A percentile compares a stretch with the other conserved stretches of the same genome.
Evolutionary conservation across 2,329 filamentous ascomycete genomes (phyloP).

Genomic region (Talaromyces sp.): DNA sequence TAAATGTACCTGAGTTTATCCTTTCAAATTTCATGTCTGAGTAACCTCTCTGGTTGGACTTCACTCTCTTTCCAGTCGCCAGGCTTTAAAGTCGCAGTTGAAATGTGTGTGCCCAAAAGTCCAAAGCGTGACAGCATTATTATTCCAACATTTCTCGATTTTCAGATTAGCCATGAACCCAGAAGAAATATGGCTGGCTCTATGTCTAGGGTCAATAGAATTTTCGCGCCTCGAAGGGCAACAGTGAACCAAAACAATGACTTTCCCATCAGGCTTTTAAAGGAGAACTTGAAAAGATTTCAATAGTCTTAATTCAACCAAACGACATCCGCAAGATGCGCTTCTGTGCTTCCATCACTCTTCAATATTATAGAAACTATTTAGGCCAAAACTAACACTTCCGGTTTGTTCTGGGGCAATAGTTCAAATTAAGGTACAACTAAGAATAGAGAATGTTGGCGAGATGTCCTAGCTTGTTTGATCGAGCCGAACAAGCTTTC

Average conservation of each 20-base stretch:
- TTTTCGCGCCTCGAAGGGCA: constrained; percentile 23
- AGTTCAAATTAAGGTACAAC: constrained; percentile 47
- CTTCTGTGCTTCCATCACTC: constrained; percentile 30
- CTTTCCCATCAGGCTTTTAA: constrained; percentile 27
- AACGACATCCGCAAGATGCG: constrained; percentile 27
- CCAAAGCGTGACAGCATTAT: constrained; percentile 35
- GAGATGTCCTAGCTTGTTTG: constrained; percentile 34
- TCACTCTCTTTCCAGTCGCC: constrained; percentile 25
- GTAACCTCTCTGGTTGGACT: constrained; percentile 39
- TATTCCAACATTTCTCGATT: constrained; percentile 33
- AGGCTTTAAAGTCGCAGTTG: constrained; percentile 36
- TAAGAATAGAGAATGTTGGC: constrained; percentile 34
- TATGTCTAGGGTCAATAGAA: constrained; percentile 26
- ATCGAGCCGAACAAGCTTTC: constrained; percentile 38
- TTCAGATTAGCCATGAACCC: constrained; percentile 41
- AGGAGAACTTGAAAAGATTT: constrained; percentile 24
- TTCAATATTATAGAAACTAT: constrained; percentile 48
- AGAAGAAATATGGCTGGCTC: constrained; percentile 24
- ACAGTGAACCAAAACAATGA: constrained; percentile 36
- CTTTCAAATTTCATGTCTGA: neutral
- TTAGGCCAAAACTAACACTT: constrained; percentile 39
- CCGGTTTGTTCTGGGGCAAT: constrained; percentile 34
- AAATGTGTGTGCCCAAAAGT: constrained; percentile 47
- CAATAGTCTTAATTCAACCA: constrained; percentile 39
- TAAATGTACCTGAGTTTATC: too few relatives aligned